Conservation (phyloP, 116 monocot genomes). For the Phalaenopsis hybrid region DNA sequence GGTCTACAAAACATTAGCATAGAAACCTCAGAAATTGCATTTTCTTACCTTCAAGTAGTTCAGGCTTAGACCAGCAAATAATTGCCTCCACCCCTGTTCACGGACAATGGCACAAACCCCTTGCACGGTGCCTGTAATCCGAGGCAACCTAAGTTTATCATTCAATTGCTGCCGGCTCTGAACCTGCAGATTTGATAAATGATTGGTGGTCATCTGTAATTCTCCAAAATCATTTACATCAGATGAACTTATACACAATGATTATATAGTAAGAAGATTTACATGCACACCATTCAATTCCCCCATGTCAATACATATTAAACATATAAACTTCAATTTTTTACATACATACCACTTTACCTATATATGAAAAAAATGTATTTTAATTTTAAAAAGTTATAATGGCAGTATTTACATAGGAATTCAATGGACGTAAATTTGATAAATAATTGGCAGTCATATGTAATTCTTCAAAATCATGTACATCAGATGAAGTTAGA, state of each 20-base stretch:
- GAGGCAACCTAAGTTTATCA: slow-evolving; percentile 19
- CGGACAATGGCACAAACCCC: slow-evolving; percentile 50
- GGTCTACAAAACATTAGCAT: neutral
- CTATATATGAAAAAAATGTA: no score
- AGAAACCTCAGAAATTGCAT: neutral
- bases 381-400: no score
- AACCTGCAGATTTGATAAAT: slow-evolving; percentile 40
- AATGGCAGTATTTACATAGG: no score
- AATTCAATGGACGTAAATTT: no score
- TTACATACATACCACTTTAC: no score
- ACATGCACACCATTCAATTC: no score
- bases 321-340: no score
- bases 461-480: no score
- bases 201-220: neutral
- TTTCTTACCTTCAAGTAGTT: slow-evolving; percentile 82
- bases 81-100: slow-evolving; percentile 69
- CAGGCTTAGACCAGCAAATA: slow-evolving; percentile 94
- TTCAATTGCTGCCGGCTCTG: slow-evolving; percentile 39
- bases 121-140: slow-evolving; percentile 65
- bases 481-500: no score
- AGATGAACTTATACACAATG: neutral
- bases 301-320: no score
- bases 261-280: neutral
- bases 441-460: no score
- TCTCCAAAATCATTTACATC: neutral